Evolutionary conservation across 2,329 filamentous ascomycete genomes (phyloP), one percentile per base, ranked within the genome.

Genomic region (Chlorencoelia australis): DNA sequence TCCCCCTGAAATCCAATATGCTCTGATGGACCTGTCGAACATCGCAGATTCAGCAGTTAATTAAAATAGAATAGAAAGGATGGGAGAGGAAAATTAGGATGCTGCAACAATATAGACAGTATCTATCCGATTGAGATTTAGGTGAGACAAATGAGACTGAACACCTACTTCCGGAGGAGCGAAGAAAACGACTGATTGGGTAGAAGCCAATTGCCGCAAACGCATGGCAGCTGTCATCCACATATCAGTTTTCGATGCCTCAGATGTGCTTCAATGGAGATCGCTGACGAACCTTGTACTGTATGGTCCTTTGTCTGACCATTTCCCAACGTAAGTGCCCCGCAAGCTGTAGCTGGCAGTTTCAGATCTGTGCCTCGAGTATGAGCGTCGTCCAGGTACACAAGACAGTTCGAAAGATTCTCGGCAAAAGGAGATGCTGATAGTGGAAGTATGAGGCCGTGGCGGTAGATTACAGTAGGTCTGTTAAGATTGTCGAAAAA

Each of bases 221-320:
- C 78, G 60, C 76, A 82, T 82, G 0, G 76, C 75, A 35, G 76
- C 77, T 73, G n/a, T n/a, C n/a, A 41, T 21, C 37, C 22, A 26
- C 37, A 19, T 30, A 25, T 41, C 38, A 29, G 35, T 33, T 19
- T n/a, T n/a, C 25, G 32, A 10, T 45, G 19, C 27, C 11, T 54
- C 0, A 55, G 54, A 1, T n/a, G n/a, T n/a, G n/a, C n/a, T n/a
- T n/a, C n/a, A n/a, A n/a, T n/a, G 51, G 33, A 22, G n/a, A 34
- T 22, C n/a, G 17, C 21, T 3, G 9, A 37, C 44, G 2, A 24
- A 49, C 48, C 48, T 46, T 73, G 64, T 0, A 86, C 79, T 18
- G 79, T 46, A 77, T 46, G 42, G 27, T 54, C 51, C 22, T 54
- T 53, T 2, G 46, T 50, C n/a, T 47, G 43, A 2, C 41, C 41